Base-by-base conservation (phyloP, 176 grass and related monocot genomes). In the Ensete ventricosum region DNA sequence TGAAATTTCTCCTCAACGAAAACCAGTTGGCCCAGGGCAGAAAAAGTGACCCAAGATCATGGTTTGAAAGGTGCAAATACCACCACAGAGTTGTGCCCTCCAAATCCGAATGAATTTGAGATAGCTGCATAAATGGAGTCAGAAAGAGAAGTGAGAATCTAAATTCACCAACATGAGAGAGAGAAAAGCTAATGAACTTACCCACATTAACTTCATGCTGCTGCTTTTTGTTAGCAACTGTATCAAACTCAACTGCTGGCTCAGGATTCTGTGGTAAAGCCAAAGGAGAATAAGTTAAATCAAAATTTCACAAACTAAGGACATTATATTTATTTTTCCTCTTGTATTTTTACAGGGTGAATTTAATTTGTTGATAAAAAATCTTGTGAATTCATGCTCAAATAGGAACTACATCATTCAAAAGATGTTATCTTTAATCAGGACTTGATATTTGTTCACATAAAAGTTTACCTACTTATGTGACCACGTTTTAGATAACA, bases 51-150 rank as follows among this genome's bases (percentile, higher is more conserved):
- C 17, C 9, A 52, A 16, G 43, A 76, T 90, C 81, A 89, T 62
- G 69, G 82, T 77, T 89, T 89, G 76, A 83, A 89, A 50, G 87
- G 83, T 23, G 80, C 80, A 64, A 89, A 89, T 43, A 85, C 83
- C 24, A 89, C 80, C 76, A 85, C 83, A 0, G 87, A 85, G 54
- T 89, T 89, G 83, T 89, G 87, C 22, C 87, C 87, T 64, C 87
- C 87, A 48, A 89, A 89, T 73, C 87, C 87, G 21, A 89, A 89
- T 1, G 87, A 89, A 73, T 89, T 89, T 63, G 87, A 89, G 65
- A 89, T 85, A n/a, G 76, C 87, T 88, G 86, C 79, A 82, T 68
- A 43, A 12, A 50, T 75, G 9, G 50, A 17, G 53, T 23, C 17
- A 1, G 14, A 16, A 17, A 22, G 21, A 25, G 50, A 24, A 25